These are phyloP conservation scores for Atkinsonella texensis DNA, from an alignment of 2,329 filamentous ascomycete genomes.

Conservation along the genomic window DNA sequence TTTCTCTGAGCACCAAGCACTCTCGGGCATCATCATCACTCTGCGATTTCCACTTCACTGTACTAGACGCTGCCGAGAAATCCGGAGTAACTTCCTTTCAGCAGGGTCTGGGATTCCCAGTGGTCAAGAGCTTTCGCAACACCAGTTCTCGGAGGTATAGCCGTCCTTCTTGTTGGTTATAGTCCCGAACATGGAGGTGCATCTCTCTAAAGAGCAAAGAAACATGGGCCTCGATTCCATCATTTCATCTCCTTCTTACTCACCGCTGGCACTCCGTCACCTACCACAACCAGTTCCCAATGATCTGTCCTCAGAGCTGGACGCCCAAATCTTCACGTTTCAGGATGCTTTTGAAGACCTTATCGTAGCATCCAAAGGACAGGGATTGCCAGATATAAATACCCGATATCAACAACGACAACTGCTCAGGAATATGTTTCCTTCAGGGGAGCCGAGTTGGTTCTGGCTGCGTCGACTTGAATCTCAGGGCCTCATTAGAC, in stretches of 20 bases:
- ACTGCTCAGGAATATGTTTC: slow-evolving; percentile 26
- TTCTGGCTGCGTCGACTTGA: slow-evolving; percentile 30
- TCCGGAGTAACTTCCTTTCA: too few species aligned
- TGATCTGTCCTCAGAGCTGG: slow-evolving; percentile 26
- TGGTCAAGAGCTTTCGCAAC: too few species aligned
- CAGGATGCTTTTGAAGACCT: slow-evolving; percentile 48
- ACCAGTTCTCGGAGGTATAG: too few species aligned
- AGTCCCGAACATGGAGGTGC: not conserved
- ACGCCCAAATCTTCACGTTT: slow-evolving; percentile 34
- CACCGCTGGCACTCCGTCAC: slow-evolving; percentile 25
- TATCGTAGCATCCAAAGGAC: slow-evolving; percentile 32
- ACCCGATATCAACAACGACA: slow-evolving; percentile 22
- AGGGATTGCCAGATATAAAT: slow-evolving; percentile 28
- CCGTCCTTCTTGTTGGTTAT: too few species aligned
- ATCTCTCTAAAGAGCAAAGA: not conserved
- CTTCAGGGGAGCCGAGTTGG: slow-evolving; percentile 26
- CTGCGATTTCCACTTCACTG: too few species aligned
- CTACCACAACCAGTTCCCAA: slow-evolving; percentile 35
- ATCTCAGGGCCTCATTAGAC: slow-evolving; percentile 25
- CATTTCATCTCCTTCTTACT: slow-evolving; percentile 16
- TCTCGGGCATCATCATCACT: too few species aligned
- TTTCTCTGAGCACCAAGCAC: too few species aligned
- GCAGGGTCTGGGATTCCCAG: too few species aligned
- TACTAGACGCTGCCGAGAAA: too few species aligned
- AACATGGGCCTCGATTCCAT: slow-evolving; percentile 13